These are phyloP conservation scores for Globisporangium apiculatum DNA, from an alignment of 352 stramenopile species.

Conservation along the genomic window DNA sequence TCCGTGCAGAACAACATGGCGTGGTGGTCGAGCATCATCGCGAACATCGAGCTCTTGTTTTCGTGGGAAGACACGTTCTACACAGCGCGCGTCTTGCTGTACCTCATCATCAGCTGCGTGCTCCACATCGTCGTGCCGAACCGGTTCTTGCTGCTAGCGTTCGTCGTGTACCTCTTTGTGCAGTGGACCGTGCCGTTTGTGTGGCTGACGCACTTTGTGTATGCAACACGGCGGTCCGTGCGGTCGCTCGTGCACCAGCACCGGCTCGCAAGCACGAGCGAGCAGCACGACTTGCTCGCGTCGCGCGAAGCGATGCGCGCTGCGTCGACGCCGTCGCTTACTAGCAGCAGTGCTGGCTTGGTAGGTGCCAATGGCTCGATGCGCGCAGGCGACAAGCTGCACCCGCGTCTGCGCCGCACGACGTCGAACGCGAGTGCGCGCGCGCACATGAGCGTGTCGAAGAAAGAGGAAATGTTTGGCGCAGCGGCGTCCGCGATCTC, in stretches of 20 bases:
- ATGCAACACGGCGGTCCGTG: constrained; percentile 57
- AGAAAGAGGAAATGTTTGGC: constrained; percentile 82
- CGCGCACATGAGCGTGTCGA: constrained; percentile 65
- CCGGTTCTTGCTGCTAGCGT: constrained; percentile 69
- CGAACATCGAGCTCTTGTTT: constrained; percentile 83
- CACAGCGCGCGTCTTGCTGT: constrained; percentile 70
- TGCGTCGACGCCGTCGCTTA: constrained; percentile 5
- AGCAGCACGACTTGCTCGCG: constrained; percentile 42
- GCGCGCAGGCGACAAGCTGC: constrained; percentile 31
- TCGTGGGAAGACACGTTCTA: constrained; percentile 86
- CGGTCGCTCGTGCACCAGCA: constrained; percentile 73
- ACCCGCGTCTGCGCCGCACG: constrained; percentile 31
- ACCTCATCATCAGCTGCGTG: constrained; percentile 79
- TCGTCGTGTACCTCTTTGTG: constrained; percentile 75
- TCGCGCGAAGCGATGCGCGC: constrained; percentile 30
- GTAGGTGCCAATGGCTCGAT: constrained; percentile 5
- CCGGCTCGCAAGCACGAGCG: constrained; percentile 50
- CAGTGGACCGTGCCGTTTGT: constrained; percentile 79
- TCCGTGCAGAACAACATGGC: constrained; percentile 87
- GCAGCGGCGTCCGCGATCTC: constrained; percentile 73
- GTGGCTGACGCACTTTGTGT: constrained; percentile 59
- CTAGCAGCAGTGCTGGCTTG: neutral
- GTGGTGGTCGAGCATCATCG: constrained; percentile 81
- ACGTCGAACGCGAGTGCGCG: constrained; percentile 54
- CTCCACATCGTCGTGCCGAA: constrained; percentile 82